These are phyloP conservation scores for Lachancea cidri DNA, from an alignment of 805 yeast species.

Conservation along the genomic window DNA sequence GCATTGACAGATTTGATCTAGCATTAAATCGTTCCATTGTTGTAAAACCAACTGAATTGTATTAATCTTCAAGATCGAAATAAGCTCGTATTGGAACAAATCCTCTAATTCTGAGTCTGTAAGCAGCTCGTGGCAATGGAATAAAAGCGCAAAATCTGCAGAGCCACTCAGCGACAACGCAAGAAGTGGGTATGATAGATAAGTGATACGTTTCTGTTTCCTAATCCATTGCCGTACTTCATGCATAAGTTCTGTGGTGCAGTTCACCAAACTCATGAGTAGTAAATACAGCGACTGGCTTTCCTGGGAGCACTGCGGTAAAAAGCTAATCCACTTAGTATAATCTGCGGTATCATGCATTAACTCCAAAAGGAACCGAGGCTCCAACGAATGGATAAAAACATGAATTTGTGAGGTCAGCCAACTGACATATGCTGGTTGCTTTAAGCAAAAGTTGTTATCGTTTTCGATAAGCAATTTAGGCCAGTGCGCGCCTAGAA, in stretches of 20 bases:
- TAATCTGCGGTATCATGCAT: conserved; percentile 1
- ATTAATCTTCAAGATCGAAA: conserved; percentile 16
- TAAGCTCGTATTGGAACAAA: conserved; percentile 17
- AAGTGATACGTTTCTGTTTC: conserved; percentile 2
- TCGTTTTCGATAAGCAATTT: conserved; percentile 3
- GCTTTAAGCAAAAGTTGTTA: conserved; percentile 7
- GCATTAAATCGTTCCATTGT: conserved; percentile 24
- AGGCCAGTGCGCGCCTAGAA: conserved; percentile 3
- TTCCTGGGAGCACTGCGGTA: conserved; percentile 5
- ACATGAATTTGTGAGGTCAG: conserved; percentile 1
- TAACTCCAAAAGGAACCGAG: conserved; percentile 5
- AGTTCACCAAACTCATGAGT: background rate
- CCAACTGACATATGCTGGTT: conserved; percentile 8
- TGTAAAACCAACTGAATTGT: conserved; percentile 20
- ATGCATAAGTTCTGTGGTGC: background rate
- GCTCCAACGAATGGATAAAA: background rate
- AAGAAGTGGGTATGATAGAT: conserved; percentile 6
- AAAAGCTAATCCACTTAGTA: conserved; percentile 2
- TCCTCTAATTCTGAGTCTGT: conserved; percentile 12
- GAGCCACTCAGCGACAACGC: conserved; percentile 3
- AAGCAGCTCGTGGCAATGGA: conserved; percentile 21
- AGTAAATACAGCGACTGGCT: conserved; percentile 5
- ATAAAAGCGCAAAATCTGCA: conserved; percentile 8
- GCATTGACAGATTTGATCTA: conserved; percentile 20
- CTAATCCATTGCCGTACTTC: conserved; percentile 2